Base-by-base conservation (phyloP, 176 grass and related monocot species). In the Oryza rufipogon region DNA sequence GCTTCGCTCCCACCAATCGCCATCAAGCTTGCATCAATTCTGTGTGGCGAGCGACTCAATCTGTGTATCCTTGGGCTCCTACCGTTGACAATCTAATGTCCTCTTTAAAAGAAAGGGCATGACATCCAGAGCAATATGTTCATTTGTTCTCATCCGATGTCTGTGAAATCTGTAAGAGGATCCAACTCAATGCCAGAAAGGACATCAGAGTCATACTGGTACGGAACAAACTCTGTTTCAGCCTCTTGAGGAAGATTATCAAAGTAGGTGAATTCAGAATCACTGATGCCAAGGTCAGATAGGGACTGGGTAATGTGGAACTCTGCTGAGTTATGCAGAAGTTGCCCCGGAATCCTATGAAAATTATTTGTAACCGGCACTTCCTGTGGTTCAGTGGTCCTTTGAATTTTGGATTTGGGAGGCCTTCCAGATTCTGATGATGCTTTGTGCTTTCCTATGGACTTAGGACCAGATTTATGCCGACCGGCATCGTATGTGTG, bases 101-200 rank as follows among this genome's bases (percentile, higher is more conserved):
- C 56, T 85, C 78, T 68, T 68, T 72, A 17, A 63, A 78, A 82
- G 15, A 39, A 64, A 74, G 46, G 42, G 47, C 38, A 30, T 70
- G 54, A 61, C 17, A 60, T 74, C n/a, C 45, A 46, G 60, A 85
- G 66, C 44, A 81, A 48, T 42, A 60, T 30, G 20, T 64, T 36
- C 32, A 71, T 70, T 61, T 58, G 44, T 80, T 70, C 66, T 94
- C 88, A 99, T 87, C 96, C 93, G 9, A 96, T 82, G 58, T 96
- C 96, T 52, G 91, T 92, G 63, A 99, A 88, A 89, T 99, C 91
- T 32, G 75, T 81, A 75, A 94, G 80, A 68, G 91, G 89, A 68
- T 94, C 89, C 52, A 91, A 87, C 38, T 92, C 93, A 20, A 94
- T 87, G 60, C 81, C 81, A 79, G 66, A 63, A 83, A 87, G 78